Base-by-base conservation (phyloP, 495 filamentous ascomycete species). In the Pyrenula aspistea region DNA sequence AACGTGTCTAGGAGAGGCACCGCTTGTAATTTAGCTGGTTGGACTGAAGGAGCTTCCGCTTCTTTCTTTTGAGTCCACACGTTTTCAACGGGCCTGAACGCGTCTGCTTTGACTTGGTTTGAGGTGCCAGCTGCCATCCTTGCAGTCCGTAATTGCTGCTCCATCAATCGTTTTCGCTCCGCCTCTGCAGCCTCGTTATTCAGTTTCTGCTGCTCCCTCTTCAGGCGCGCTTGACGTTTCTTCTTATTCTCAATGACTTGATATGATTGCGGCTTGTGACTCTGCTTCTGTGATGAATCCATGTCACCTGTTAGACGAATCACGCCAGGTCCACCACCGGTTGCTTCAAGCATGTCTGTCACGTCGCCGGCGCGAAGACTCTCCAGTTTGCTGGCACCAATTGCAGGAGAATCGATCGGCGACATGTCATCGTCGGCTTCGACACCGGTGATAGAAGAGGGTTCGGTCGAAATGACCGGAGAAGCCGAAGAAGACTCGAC, bases 341-440 rank as follows among this genome's bases (percentile, higher is more conserved):
- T 73, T 19, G 86, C 73, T 70, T 93, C 90, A 21, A 95, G 81
- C 90, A 95, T 95, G 67, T 95, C 90, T 52, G 84, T 84, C 51
- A 94, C 80, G 62, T 83, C 88, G 19, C 76, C 78, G 47, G 70
- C 74, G 48, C 68, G 68, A 15, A 76, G 67, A 22, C 71, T 78
- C 22, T 86, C 78, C 49, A 71, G 68, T 24, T 67, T 70, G 48
- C 71, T 69, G 57, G 61, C 53, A 51, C 55, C 62, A 21, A 84
- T 63, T 10, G 73, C 72, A 52, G 86, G 85, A 23, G 87, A 89
- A 53, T 73, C 75, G 50, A 74, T 67, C 11, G 83, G 71, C 10
- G 87, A 90, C 57, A 87, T 76, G 61, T 90, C 87, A 65, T 89
- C 90, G 67, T 93, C 89, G 15, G 84, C 89, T 69, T 95, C 89